Conservation (phyloP, 192 early-diverging fungal genomes). For the Umbelopsis sp. region DNA sequence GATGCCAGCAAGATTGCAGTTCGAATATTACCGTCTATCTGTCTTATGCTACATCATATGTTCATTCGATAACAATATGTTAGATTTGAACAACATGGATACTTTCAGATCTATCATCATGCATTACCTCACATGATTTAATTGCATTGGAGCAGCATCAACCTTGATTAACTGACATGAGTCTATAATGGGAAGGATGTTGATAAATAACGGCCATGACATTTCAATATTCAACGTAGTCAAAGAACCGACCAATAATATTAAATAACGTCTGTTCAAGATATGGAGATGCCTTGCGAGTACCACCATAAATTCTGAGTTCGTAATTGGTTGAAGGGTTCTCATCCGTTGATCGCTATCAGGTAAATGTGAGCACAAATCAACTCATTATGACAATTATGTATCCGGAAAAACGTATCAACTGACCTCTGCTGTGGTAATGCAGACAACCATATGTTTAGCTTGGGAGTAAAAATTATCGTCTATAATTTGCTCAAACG, state of each 20-base stretch:
- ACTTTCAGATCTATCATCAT: background rate
- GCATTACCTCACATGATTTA: slow-evolving; percentile 33
- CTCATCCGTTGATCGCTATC: slow-evolving; percentile 25
- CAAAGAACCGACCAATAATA: slow-evolving; percentile 17
- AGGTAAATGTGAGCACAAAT: background rate
- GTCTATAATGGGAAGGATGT: background rate
- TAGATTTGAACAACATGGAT: background rate
- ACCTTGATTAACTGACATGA: slow-evolving; percentile 34
- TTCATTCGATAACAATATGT: too few species aligned
- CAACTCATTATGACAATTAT: background rate
- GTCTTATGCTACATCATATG: background rate
- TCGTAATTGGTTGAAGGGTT: slow-evolving; percentile 18
- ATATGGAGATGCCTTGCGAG: slow-evolving; percentile 15
- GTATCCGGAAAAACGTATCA: background rate
- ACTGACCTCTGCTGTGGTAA: slow-evolving; percentile 30
- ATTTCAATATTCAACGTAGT: background rate
- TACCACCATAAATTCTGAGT: slow-evolving; percentile 33
- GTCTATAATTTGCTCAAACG: slow-evolving; percentile 20
- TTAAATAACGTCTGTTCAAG: slow-evolving; percentile 31
- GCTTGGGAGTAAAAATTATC: background rate
- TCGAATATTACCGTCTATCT: background rate
- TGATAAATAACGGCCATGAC: background rate
- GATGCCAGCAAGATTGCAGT: slow-evolving; percentile 31
- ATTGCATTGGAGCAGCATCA: slow-evolving; percentile 35
- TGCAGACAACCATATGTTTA: slow-evolving; percentile 21